Evolutionary conservation across 2,329 filamentous ascomycete genomes (phyloP).

Genomic region (Ophiosphaerella narmari): DNA sequence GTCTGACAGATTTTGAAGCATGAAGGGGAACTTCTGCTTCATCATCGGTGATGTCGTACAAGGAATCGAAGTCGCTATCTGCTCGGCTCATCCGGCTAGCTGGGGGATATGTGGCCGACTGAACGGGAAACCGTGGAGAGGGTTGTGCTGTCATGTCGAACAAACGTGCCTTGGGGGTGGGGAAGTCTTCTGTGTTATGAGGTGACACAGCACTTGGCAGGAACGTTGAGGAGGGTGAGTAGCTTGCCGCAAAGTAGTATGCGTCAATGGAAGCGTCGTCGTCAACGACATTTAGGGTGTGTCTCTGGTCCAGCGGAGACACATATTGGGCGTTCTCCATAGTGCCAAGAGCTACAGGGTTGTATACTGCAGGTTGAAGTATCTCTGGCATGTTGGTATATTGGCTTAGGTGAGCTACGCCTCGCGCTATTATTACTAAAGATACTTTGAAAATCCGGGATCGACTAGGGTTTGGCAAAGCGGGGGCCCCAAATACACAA

Average conservation of each 20-base stretch:
- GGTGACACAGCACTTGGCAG: constrained; percentile 46
- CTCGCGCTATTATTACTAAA: constrained; percentile 45
- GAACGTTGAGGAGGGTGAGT: constrained; percentile 37
- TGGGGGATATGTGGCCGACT: constrained; percentile 51
- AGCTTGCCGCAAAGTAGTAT: constrained; percentile 47
- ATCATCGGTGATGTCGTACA: constrained; percentile 84
- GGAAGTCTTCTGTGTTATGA: constrained; percentile 64
- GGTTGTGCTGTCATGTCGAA: constrained; percentile 57
- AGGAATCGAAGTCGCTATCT: constrained; percentile 78
- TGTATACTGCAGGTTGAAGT: constrained; percentile 57
- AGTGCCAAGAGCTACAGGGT: constrained; percentile 32
- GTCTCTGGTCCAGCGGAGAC: constrained; percentile 62
- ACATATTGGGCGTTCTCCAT: constrained; percentile 30
- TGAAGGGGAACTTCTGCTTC: constrained; percentile 63
- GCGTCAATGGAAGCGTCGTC: constrained; percentile 41
- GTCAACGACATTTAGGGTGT: constrained; percentile 66
- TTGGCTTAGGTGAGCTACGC: constrained; percentile 45
- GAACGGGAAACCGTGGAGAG: constrained; percentile 54
- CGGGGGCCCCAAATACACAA: constrained; percentile 26
- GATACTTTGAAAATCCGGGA: constrained; percentile 34
- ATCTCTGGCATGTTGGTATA: constrained; percentile 52
- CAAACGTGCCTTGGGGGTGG: constrained; percentile 70
- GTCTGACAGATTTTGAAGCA: constrained; percentile 58
- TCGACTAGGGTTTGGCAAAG: constrained; percentile 21
- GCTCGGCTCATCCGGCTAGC: constrained; percentile 69